Evolutionary conservation across 2,329 filamentous ascomycete species (phyloP), one percentile per base, ranked within the genome.

Genomic region (Cladorrhinum sp.): DNA sequence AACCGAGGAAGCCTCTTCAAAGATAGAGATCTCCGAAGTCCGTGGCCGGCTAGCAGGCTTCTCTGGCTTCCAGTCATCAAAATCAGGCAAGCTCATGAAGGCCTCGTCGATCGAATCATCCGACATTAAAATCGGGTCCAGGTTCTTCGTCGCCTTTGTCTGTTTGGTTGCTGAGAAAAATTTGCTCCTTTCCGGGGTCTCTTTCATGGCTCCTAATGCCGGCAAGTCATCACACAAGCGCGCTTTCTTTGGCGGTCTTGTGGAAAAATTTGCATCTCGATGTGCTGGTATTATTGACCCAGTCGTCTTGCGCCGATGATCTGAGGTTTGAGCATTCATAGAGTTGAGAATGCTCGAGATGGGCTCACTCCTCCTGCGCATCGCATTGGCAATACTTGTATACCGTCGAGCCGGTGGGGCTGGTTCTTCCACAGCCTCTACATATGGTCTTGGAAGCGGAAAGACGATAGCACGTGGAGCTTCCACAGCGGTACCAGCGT

Each of bases 61-160:
- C 5, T 66, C 51, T 22, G 73, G 68, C 50, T 76, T 72, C 81
- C 81, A 84, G 10, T 53, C 76, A n/a, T 78, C 78, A 41, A 81
- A 70, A 50, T 85, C 83, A 1, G 82, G 81, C 10, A 86, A 69
- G 20, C 75, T 76, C 24, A 75, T 71, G 20, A 86, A 72, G 0
- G 77, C 81, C 60, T 85, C 82, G 25, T 85, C 82, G 45, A 85
- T 74, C 0, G 82, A 85, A 62, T 85, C 82, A 62, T 85, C 82
- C 0, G 83, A 85, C 67, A 83, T 75, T 18, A 84, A 64, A 58
- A 79, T 77, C 1, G 72, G 72, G 10, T 81, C 79, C 32, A 71
- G 70, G 53, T 74, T 75, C 36, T 72, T 69, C 38, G 69, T 66
- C 18, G 65, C 69, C 32, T 64, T 65, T 53, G 72, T 72, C 6